Evolutionary conservation across 2,329 filamentous ascomycete species (phyloP).

Genomic region (Volutella citrinella): DNA sequence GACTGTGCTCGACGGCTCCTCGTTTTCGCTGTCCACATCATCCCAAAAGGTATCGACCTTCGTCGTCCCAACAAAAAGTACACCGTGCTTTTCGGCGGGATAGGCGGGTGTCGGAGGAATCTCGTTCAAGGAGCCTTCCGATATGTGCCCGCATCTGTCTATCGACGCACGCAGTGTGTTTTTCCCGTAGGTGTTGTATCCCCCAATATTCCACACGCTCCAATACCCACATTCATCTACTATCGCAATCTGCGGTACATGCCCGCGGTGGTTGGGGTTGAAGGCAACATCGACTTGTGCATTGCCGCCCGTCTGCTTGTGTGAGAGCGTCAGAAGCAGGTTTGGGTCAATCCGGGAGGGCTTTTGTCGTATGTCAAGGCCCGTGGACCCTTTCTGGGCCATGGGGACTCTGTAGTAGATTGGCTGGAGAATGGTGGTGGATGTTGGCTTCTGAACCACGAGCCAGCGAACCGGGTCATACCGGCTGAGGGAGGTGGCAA

Average conservation of each 20-base stretch:
- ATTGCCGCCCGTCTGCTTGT: conserved; percentile 49
- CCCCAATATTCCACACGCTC: conserved; percentile 62
- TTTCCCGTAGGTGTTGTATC: conserved; percentile 32
- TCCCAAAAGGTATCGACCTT: conserved; percentile 19
- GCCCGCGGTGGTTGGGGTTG: conserved; percentile 45
- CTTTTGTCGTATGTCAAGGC: conserved; percentile 17
- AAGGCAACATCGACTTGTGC: conserved; percentile 63
- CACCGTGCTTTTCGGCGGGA: conserved; percentile 37
- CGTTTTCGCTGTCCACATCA: conserved; percentile 9
- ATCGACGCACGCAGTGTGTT: conserved; percentile 32
- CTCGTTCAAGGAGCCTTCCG: conserved; percentile 33
- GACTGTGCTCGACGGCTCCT: conserved; percentile 6
- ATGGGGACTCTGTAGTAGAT: conserved; percentile 42
- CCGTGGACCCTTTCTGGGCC: conserved; percentile 13
- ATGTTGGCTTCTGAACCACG: conserved; percentile 50
- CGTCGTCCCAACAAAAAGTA: conserved; percentile 39
- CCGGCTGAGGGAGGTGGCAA: conserved; percentile 37
- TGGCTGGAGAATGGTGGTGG: conserved; percentile 51
- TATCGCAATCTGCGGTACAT: conserved; percentile 62
- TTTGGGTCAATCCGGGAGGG: conserved; percentile 55
- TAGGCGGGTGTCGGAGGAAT: conserved; percentile 29
- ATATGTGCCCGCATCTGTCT: conserved; percentile 42
- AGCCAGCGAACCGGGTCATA: conserved; percentile 47
- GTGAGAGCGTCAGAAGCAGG: conserved; percentile 50
- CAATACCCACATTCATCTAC: conserved; percentile 65